Base-by-base conservation (phyloP, 2,329 filamentous ascomycete species). In the Fusarium sp. region DNA sequence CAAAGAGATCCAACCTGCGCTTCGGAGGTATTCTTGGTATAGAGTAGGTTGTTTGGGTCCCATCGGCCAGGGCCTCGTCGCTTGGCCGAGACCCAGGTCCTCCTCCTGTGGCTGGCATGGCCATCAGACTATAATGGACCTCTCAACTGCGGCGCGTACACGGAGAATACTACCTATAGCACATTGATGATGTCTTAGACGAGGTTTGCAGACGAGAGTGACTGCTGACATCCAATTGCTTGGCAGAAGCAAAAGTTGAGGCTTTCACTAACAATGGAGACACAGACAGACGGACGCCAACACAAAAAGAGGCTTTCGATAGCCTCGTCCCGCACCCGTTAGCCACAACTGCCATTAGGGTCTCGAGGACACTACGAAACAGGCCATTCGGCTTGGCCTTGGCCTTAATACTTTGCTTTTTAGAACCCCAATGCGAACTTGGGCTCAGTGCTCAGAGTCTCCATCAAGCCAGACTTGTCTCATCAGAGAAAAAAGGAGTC, bases 331-430 rank as follows among this genome's bases (percentile, higher is more conserved):
- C 30, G 20, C 37, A 41, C 67, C 61, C 60, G 60, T 50, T 54
- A 74, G 68, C 72, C 72, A 75, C 72, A 74, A 75, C 72, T 74
- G 68, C 60, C 52, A 16, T 41, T 64, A 50, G 60, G 41, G 32
- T n/a, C 58, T 45, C 34, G 32, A 65, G 20, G 27, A 52, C 57
- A 37, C 57, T 27, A 23, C 27, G 57, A 59, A 63, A 59, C 56
- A 58, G 57, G 37, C 58, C 48, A 68, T 61, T 58, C 39, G 59
- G 34, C 68, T 75, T 70, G 23, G 48, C 48, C 32, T 58, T 37
- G 32, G 23, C 32, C 20, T 57, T 52, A 13, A 37, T 68, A 54
- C 67, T 56, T 50, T 32, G 34, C 39, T 66, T 59, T 66, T 48
- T 61, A 39, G 41, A 11, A 23, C 16, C 34, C 30, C 54, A 43